These are phyloP conservation scores for Carex kokanica DNA, from an alignment of 176 grass and related monocot genomes.

Conservation along the genomic window DNA sequence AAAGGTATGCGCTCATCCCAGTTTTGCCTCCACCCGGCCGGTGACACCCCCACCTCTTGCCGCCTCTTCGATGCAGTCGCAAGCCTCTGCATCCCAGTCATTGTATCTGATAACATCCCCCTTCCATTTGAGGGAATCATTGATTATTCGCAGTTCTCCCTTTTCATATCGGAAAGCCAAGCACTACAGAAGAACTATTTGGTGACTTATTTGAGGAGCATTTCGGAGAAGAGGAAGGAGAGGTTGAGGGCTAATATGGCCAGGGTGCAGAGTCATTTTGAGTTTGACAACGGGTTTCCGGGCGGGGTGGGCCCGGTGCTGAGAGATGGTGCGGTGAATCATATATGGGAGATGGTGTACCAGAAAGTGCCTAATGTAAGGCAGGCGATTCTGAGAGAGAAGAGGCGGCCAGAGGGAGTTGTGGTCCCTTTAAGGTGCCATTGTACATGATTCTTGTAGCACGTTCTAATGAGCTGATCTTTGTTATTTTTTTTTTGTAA, in stretches of 20 bases:
- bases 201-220: conserved; percentile 45
- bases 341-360: conserved; percentile 76
- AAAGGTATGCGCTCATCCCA: conserved; percentile 68
- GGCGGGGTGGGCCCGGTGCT: conserved; percentile 18
- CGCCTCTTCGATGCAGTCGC: conserved; percentile 75
- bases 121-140: conserved; percentile 85
- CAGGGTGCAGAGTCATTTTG: conserved; percentile 48
- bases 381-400: conserved; percentile 44
- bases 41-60: conserved; percentile 85
- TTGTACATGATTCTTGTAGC: conserved; percentile 49
- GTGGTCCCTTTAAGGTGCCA: conserved; percentile 66
- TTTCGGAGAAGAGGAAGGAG: conserved; percentile 50
- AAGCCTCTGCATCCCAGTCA: conserved; percentile 84
- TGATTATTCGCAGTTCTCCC: conserved; percentile 63
- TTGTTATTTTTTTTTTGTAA: neutral
- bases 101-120: conserved; percentile 70
- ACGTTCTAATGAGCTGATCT: neutral
- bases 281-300: conserved; percentile 46
- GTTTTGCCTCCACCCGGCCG: conserved; percentile 84
- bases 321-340: conserved; percentile 54
- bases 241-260: conserved; percentile 57
- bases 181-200: conserved; percentile 59
- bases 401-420: conserved; percentile 48
- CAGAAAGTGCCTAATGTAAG: conserved; percentile 63
- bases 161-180: conserved; percentile 56